phyloP scores from a whole-genome alignment of 805 yeast species.

The Candida xyloterini region DNA sequence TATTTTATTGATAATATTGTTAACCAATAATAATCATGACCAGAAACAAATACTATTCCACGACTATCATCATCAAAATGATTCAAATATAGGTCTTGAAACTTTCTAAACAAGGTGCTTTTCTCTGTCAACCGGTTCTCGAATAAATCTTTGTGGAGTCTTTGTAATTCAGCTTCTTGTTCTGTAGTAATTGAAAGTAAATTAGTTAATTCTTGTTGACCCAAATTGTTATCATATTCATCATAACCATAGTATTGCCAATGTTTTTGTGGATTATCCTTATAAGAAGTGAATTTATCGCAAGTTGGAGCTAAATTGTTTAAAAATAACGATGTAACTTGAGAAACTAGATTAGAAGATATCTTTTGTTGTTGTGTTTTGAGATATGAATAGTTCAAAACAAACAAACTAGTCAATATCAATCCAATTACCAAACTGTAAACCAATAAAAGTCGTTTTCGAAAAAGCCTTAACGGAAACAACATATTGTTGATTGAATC shows the following conservation, averaged over 20 bases:
- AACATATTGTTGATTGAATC: background rate
- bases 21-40: slow-evolving; percentile 29
- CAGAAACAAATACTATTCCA: slow-evolving; percentile 34
- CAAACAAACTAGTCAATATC: slow-evolving; percentile 3
- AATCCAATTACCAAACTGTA: slow-evolving; percentile 3
- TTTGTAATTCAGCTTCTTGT: slow-evolving; percentile 27
- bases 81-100: slow-evolving; percentile 5
- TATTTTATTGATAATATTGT: slow-evolving; percentile 32
- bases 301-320: slow-evolving; percentile 22
- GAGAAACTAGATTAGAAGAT: slow-evolving; percentile 16
- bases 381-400: slow-evolving; percentile 9
- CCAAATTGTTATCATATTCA: slow-evolving; percentile 22
- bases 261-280: slow-evolving; percentile 18
- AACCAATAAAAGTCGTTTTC: slow-evolving; percentile 8
- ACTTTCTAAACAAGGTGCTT: slow-evolving; percentile 15
- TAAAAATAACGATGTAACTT: slow-evolving; percentile 11
- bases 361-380: slow-evolving; percentile 15
- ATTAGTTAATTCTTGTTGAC: slow-evolving; percentile 19
- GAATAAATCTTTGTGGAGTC: slow-evolving; percentile 21
- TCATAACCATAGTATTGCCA: slow-evolving; percentile 35
- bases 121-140: slow-evolving; percentile 16
- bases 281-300: slow-evolving; percentile 26
- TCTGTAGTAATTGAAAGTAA: slow-evolving; percentile 21
- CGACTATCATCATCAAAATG: slow-evolving; percentile 14
- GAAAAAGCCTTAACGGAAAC: slow-evolving; percentile 7